Evolutionary conservation across 2,329 filamentous ascomycete species (phyloP).

Genomic region (Penicillium expansum): DNA sequence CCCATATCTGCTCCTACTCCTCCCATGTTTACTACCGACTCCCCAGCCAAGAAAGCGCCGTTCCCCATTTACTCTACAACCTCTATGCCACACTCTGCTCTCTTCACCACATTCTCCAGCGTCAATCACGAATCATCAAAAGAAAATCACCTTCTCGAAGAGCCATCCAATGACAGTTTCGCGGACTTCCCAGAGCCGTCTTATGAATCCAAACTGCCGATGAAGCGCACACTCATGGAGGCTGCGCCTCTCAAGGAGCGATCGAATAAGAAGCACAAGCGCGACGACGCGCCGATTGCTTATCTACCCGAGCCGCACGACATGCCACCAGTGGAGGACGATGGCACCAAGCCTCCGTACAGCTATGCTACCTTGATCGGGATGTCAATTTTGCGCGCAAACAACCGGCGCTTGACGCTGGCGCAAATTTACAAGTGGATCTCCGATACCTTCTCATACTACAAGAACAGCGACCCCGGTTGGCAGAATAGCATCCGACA

Average conservation of each 20-base stretch:
- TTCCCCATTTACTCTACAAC: constrained; percentile 32
- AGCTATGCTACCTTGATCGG: constrained; percentile 95
- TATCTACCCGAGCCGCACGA: constrained; percentile 68
- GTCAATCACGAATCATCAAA: constrained; percentile 47
- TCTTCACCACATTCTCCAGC: constrained; percentile 53
- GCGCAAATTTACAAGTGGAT: constrained; percentile 99
- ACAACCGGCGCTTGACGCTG: constrained; percentile 77
- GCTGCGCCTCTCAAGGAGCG: constrained; percentile 71
- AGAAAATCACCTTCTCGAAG: constrained; percentile 44
- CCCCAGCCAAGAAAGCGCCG: constrained; percentile 47
- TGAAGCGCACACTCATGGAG: constrained; percentile 67
- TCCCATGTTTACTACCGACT: constrained; percentile 47
- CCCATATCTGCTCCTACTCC: constrained; percentile 54
- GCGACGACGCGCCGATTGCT: constrained; percentile 51
- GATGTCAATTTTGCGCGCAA: constrained; percentile 90
- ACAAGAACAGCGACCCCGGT: constrained; percentile 76
- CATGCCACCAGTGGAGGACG: constrained; percentile 79
- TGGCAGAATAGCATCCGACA: constrained; percentile 99
- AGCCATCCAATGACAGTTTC: constrained; percentile 45
- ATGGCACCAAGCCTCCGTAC: constrained; percentile 82
- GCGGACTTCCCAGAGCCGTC: constrained; percentile 49
- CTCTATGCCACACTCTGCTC: constrained; percentile 43
- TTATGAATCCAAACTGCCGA: constrained; percentile 43
- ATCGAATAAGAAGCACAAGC: constrained; percentile 65
- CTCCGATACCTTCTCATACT: constrained; percentile 88